These are phyloP conservation scores for Allantophomopsis cytisporea DNA, from an alignment of 2,329 filamentous ascomycete genomes.

Conservation along the genomic window DNA sequence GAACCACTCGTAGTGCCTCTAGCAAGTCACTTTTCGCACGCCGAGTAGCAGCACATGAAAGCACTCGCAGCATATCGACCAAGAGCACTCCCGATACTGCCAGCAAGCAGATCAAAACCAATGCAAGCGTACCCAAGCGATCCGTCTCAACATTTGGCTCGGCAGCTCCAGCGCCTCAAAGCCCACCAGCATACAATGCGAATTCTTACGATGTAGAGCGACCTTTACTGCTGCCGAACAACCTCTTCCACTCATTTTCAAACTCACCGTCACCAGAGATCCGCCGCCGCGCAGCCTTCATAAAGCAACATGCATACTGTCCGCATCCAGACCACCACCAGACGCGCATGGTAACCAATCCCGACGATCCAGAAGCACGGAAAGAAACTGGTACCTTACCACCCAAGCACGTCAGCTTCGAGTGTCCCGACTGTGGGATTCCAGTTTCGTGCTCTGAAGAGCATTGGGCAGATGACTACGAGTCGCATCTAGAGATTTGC, in stretches of 20 bases:
- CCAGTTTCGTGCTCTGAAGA: slow-evolving; percentile 89
- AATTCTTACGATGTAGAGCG: neutral
- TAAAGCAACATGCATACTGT: slow-evolving; percentile 86
- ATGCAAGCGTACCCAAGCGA: too few species aligned
- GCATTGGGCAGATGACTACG: slow-evolving; percentile 94
- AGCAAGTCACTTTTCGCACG: slow-evolving; percentile 4
- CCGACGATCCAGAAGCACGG: slow-evolving; percentile 47
- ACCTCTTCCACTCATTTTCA: slow-evolving; percentile 89
- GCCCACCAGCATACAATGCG: too few species aligned
- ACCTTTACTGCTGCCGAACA: slow-evolving; percentile 37
- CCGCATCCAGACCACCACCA: slow-evolving; percentile 79
- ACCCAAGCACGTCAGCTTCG: slow-evolving; percentile 77
- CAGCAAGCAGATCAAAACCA: too few species aligned
- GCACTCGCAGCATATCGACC: too few species aligned
- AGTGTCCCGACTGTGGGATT: slow-evolving; percentile 92
- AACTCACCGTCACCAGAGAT: slow-evolving; percentile 83
- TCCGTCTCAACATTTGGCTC: too few species aligned
- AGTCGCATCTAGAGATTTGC: slow-evolving; percentile 82
- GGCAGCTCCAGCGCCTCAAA: too few species aligned
- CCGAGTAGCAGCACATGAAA: too few species aligned
- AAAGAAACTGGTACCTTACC: slow-evolving; percentile 44
- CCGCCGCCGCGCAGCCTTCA: slow-evolving; percentile 74
- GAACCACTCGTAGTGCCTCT: slow-evolving; percentile 3
- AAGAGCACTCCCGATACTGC: too few species aligned
- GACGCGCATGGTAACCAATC: slow-evolving; percentile 53